Evolutionary conservation across 768 basidiomycete genomes (phyloP).

Genomic region (Lyophyllum atratum): DNA sequence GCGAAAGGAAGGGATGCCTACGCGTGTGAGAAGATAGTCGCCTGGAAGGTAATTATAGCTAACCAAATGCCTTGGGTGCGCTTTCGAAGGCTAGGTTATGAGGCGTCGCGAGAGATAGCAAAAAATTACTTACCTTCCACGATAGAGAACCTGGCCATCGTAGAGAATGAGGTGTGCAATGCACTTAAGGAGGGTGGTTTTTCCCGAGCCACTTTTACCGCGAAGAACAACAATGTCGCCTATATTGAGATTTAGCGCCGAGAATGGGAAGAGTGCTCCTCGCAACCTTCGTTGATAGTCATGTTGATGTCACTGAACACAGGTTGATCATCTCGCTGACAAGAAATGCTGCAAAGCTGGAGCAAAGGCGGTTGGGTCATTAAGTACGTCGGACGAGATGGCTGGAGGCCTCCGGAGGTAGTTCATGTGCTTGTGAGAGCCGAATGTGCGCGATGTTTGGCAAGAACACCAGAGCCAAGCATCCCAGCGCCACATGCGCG

Average conservation of each 20-base stretch:
- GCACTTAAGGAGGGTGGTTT: conserved; percentile 83
- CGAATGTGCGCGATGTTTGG: neutral
- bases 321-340: conserved; percentile 43
- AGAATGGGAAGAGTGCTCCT: neutral
- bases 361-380: conserved; percentile 36
- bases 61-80: conserved; percentile 51
- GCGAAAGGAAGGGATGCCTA: conserved; percentile 77
- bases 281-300: conserved; percentile 53
- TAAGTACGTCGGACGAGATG: neutral
- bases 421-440: neutral
- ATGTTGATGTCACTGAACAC: conserved; percentile 68
- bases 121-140: conserved; percentile 57
- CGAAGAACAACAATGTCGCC: conserved; percentile 78
- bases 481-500: neutral
- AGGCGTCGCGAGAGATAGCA: neutral
- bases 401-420: neutral
- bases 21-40: conserved; percentile 3
- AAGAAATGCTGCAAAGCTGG: conserved; percentile 53
- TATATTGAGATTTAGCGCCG: conserved; percentile 12
- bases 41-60: conserved; percentile 5
- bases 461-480: neutral
- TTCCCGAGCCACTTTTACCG: conserved; percentile 80
- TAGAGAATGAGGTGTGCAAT: conserved; percentile 79
- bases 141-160: conserved; percentile 61
- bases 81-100: conserved; percentile 29